Evolutionary conservation across 2,329 filamentous ascomycete species (phyloP), one percentile per base, ranked within the genome.

Genomic region (Ophiostoma sp.): DNA sequence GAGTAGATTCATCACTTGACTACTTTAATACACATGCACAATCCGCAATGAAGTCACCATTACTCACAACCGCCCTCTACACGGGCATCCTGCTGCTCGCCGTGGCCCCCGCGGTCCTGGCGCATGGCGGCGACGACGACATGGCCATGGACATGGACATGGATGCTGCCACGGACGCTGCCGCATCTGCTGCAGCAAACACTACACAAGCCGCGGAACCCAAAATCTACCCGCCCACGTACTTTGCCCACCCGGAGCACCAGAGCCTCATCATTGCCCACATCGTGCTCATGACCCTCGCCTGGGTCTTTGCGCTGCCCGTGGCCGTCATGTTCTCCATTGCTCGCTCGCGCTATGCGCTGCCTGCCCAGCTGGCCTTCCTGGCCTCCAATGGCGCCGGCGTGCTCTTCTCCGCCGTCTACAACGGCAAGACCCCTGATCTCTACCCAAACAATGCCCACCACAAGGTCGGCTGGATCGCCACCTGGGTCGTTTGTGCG

Each of bases 371-470:
- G 76, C 84, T 93, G 72, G 72, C 83, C 10, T 94, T 94, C 77
- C 78, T 91, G 62, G 80, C 83, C 1, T 77, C 84, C 48, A 92
- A 93, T 76, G 84, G 82, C 3, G 74, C 89, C 1, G 91, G 89
- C 23, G 74, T 94, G 33, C 76, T 92, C 17, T 77, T 91, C 35
- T 88, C 86, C 8, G 84, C 86, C 67, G 81, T 92, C 44, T 97
- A 97, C 82, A 93, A 95, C 77, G 84, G 86, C 71, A 88, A 86
- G 73, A 96, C 93, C 0, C 93, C 93, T 0, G 92, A 97, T 76
- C 81, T 97, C 31, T 97, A 97, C 77, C 88, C 89, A 41, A 89
- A 91, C 77, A 96, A 96, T 77, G 87, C 90, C n/a, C 94, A 97
- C 78, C 89, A 93, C 81, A 93, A 91, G 78, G 85, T 94, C 62